Percentiles rank a stretch among this genome's conserved stretches.
These are phyloP conservation scores for Aspergillus vadensis DNA, from an alignment of 2,329 filamentous ascomycete species.

Conservation along the genomic window DNA sequence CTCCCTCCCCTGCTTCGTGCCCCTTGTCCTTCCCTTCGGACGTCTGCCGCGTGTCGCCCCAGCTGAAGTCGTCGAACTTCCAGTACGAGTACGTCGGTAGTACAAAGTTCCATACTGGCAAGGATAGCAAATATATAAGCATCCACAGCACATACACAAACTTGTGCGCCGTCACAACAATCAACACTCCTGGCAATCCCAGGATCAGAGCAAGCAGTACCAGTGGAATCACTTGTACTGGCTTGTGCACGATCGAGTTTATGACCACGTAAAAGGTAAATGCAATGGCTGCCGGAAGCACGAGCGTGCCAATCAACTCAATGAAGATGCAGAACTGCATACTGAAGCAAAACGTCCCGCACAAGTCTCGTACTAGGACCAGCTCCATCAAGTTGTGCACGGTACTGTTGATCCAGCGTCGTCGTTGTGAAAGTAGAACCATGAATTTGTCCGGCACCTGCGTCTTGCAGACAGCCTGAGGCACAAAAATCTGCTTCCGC, in stretches of 20 bases:
- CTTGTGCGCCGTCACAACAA: slow-evolving; percentile 90
- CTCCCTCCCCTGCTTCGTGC: slow-evolving; percentile 79
- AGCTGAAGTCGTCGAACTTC: slow-evolving; percentile 99
- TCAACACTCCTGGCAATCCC: slow-evolving; percentile 87
- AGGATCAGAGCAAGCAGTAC: slow-evolving; percentile 87
- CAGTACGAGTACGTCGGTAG: slow-evolving; percentile 94
- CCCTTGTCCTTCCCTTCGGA: slow-evolving; percentile 89
- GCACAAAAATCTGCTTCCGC: slow-evolving; percentile 97
- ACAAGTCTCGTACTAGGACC: slow-evolving; percentile 90
- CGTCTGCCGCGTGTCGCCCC: slow-evolving; percentile 97
- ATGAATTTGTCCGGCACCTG: slow-evolving; percentile 91
- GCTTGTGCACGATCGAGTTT: slow-evolving; percentile 76
- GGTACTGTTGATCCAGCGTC: slow-evolving; percentile 99
- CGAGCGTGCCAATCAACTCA: slow-evolving; percentile 90
- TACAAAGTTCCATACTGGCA: slow-evolving; percentile 97
- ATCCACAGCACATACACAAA: slow-evolving; percentile 95
- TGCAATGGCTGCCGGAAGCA: slow-evolving; percentile 91
- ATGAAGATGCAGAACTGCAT: slow-evolving; percentile 99
- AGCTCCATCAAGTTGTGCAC: slow-evolving; percentile 99
- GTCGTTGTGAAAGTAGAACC: slow-evolving; percentile 88
- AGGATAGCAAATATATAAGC: slow-evolving; percentile 88
- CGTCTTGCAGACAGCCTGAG: slow-evolving; percentile 98
- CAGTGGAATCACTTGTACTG: slow-evolving; percentile 84
- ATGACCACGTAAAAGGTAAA: slow-evolving; percentile 96
- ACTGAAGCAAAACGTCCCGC: slow-evolving; percentile 98